A percentile compares a stretch with the other conserved stretches of the same genome.
Evolutionary conservation across 345 rosid genomes (phyloP).

Genomic region (Rubroshorea leprosula): DNA sequence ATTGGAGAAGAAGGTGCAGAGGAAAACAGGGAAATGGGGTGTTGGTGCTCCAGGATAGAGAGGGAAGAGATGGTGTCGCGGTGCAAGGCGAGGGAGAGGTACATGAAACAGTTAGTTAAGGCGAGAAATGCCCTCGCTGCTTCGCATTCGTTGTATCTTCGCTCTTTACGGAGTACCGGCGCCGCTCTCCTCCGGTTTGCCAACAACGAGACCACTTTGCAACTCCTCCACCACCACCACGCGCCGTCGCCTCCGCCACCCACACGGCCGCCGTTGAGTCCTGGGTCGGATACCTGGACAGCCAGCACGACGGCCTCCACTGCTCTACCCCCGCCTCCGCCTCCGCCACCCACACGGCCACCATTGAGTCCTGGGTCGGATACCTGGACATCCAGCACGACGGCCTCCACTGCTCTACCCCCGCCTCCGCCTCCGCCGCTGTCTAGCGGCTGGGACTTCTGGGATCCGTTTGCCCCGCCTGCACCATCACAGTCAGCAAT

Average conservation of each 20-base stretch:
- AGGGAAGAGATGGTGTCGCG: conserved; percentile 82
- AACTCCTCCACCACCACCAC: conserved; percentile 39
- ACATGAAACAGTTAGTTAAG: conserved; percentile 74
- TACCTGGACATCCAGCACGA: conserved; percentile 66
- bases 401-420: conserved; percentile 42
- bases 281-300: conserved; percentile 80
- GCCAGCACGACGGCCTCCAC: conserved; percentile 49
- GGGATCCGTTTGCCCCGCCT: conserved; percentile 79
- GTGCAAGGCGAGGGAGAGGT: conserved; percentile 84
- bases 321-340: conserved; percentile 58
- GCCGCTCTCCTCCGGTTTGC: conserved; percentile 77
- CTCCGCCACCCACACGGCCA: conserved; percentile 35
- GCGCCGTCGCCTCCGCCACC: conserved; percentile 25
- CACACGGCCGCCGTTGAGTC: conserved; percentile 39
- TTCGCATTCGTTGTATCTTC: conserved; percentile 83
- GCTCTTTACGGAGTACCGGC: conserved; percentile 78
- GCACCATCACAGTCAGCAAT: conserved; percentile 37
- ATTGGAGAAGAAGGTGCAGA: not conserved
- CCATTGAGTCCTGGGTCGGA: conserved; percentile 74
- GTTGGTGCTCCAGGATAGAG: conserved; percentile 72
- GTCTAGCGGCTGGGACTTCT: conserved; percentile 83
- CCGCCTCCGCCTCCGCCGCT: conserved; percentile 73
- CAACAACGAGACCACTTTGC: conserved; percentile 56
- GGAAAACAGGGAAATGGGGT: conserved; percentile 52
- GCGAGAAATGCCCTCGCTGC: conserved; percentile 78